Evolutionary conservation across 345 rosid species (phyloP), one percentile per base, ranked within the genome.

Genomic region (Kernera saxatilis): DNA sequence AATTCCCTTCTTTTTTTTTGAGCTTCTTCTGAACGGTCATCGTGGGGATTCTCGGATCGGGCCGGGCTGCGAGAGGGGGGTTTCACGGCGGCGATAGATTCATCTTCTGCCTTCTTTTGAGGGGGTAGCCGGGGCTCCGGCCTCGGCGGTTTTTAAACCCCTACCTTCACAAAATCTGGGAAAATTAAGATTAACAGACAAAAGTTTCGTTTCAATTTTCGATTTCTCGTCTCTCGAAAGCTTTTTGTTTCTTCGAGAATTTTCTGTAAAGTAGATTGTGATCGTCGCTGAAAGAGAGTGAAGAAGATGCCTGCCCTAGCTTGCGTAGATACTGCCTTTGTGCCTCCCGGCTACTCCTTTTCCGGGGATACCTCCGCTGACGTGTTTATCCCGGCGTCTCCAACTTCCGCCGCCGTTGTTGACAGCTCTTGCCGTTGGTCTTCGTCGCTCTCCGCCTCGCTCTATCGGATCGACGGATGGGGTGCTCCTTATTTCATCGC

Each of bases 71-170:
- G 26, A 76, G 79, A 78, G 83, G 79, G 79, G 78, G 82, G 52
- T 74, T 32, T 67, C 52, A 77, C 84, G 79, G 82, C 86, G 79
- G 77, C 44, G 75, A 77, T 72, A 79, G 88, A 84, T 72, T 72
- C 78, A 52, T 79, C 82, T 65, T 63, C 90, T 86, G 91, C 85
- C 77, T 85, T 82, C 97, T 84, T 84, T 81, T 91, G 98, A 83
- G 94, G 97, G 96, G 98, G 92, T 96, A 86, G 97, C 97, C 98
- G 97, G 86, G 98, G 98, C 98, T 81, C 75, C 88, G 97, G 98
- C 97, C 97, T 87, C 98, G 98, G 97, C 97, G 96, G 97, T 87
- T 87, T 86, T 72, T 71, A 91, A 87, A 85, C 98, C 97, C 98
- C 96, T 93, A 79, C 77, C 87, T 71, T 72, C 52, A 86, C 87